Conservation (phyloP, 192 early-diverging fungal species). For the Umbelopsis sp. region DNA sequence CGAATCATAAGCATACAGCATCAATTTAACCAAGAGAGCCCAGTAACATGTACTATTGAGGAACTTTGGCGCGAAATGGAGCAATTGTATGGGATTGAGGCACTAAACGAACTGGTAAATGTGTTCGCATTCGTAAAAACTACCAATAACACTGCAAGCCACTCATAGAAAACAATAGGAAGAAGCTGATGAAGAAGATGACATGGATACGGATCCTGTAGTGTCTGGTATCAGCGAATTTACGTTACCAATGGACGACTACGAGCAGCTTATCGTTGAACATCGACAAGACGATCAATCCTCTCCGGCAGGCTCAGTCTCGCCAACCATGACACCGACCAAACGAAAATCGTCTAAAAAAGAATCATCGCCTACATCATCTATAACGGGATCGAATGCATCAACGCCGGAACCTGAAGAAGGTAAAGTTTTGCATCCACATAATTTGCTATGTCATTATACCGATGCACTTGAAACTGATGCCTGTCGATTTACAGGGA, state of each 20-base stretch:
- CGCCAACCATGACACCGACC: slow-evolving; percentile 34
- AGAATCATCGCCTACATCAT: slow-evolving; percentile 50
- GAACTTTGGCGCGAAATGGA: slow-evolving; percentile 52
- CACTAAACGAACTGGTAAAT: slow-evolving; percentile 51
- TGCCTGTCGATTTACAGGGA: neutral
- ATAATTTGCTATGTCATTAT: neutral
- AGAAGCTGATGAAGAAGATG: slow-evolving; percentile 42
- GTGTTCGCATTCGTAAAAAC: neutral
- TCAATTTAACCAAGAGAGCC: slow-evolving; percentile 49
- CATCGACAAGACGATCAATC: slow-evolving; percentile 43
- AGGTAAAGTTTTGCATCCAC: slow-evolving; percentile 28
- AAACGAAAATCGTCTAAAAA: slow-evolving; percentile 40
- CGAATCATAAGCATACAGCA: slow-evolving; percentile 54
- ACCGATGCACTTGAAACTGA: neutral
- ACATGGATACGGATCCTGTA: slow-evolving; percentile 15
- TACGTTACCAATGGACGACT: slow-evolving; percentile 48
- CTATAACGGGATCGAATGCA: slow-evolving; percentile 47
- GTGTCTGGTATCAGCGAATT: slow-evolving; percentile 38
- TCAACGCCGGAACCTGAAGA: slow-evolving; percentile 58
- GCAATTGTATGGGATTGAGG: slow-evolving; percentile 48
- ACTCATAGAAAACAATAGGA: slow-evolving; percentile 31
- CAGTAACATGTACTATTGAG: slow-evolving; percentile 41
- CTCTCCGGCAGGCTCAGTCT: slow-evolving; percentile 31
- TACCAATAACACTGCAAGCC: neutral
- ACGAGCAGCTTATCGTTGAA: slow-evolving; percentile 51